Conservation (phyloP, 2,329 filamentous ascomycete genomes). For the Drechslerella stenobrocha region DNA sequence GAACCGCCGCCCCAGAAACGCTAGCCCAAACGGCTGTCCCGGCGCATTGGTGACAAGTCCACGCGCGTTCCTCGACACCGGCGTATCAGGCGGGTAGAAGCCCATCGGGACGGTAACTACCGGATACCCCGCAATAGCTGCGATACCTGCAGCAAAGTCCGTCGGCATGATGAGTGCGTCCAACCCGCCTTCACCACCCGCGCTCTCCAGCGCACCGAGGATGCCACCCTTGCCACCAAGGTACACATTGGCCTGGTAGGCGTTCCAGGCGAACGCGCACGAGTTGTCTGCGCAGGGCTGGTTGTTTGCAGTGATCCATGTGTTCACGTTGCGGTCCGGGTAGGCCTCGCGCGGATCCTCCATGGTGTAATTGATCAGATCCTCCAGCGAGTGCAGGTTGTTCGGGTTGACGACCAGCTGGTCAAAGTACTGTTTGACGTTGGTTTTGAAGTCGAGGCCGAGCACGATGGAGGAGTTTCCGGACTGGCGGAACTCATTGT, state of each 20-base stretch:
- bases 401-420: constrained; percentile 24
- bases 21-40: constrained; percentile 22
- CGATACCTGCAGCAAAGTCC: constrained; percentile 19
- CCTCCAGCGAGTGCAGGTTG: constrained; percentile 17
- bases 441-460: constrained; percentile 36
- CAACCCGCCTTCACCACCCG: constrained; percentile 14
- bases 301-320: constrained; percentile 19
- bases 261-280: constrained; percentile 18
- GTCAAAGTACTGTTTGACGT: constrained; percentile 32
- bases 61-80: constrained; percentile 8
- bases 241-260: constrained; percentile 18
- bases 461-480: constrained; percentile 5
- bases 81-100: constrained; percentile 16
- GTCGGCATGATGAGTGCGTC: constrained; percentile 35
- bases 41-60: constrained; percentile 22
- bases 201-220: constrained; percentile 27
- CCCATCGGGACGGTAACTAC: constrained; percentile 33
- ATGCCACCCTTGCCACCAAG: constrained; percentile 35
- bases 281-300: constrained; percentile 35
- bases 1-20: constrained; percentile 25
- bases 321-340: constrained; percentile 30
- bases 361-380: constrained; percentile 29
- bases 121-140: constrained; percentile 30
- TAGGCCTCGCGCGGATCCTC: constrained; percentile 25
- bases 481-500: constrained; percentile 11